phyloP scores from a whole-genome alignment of 352 stramenopile species.

The Aphanomyces stellatus region DNA sequence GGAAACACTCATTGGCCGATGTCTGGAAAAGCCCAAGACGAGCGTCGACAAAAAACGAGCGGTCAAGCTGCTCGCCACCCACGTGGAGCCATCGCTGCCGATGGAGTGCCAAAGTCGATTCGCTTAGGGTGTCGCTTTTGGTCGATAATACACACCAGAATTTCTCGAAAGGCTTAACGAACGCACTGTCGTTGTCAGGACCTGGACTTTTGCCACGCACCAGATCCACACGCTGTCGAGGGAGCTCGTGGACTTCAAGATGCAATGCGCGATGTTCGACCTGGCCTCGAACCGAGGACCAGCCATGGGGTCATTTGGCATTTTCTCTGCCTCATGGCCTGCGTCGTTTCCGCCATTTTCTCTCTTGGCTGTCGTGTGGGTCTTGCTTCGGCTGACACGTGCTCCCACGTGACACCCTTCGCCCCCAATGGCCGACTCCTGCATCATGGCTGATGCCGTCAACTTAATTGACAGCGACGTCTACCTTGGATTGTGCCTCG shows the following conservation, averaged over 20 bases:
- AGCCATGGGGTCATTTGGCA: too few species aligned
- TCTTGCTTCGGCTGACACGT: neutral
- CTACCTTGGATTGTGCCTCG: too few species aligned
- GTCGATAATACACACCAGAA: neutral
- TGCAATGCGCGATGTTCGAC: neutral
- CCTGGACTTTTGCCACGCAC: neutral
- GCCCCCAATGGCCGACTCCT: neutral
- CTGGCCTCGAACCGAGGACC: neutral
- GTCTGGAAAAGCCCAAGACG: too few species aligned
- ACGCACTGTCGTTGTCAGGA: neutral
- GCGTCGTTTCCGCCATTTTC: neutral
- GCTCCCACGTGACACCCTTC: neutral
- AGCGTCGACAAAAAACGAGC: neutral
- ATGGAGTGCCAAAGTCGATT: neutral
- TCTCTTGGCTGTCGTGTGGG: neutral
- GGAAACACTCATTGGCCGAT: neutral
- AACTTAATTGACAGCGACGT: too few species aligned
- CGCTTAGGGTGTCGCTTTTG: neutral
- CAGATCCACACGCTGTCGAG: neutral
- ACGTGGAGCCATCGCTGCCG: neutral
- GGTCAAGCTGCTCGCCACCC: neutral
- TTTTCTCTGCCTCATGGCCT: too few species aligned
- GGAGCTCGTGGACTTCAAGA: neutral
- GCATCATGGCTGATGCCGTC: too few species aligned
- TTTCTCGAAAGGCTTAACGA: neutral